Conservation (phyloP, 2,329 filamentous ascomycete genomes). For the Apiospora rasikravindrae region DNA sequence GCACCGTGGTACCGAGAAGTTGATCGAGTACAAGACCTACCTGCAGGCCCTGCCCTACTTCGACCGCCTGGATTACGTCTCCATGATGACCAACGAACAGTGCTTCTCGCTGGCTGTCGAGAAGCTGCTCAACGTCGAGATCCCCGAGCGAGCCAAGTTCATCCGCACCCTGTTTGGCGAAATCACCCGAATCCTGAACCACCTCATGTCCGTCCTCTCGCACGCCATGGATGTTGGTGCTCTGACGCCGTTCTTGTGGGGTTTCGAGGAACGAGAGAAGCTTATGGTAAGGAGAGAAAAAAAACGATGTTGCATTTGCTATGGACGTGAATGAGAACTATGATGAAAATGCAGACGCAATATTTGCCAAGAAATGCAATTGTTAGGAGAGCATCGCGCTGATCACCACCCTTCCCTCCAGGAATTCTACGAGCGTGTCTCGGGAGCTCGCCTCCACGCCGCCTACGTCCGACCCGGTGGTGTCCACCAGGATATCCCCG, state of each 20-base stretch:
- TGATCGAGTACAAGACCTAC: slow-evolving; percentile 99
- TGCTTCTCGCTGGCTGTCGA: slow-evolving; percentile 95
- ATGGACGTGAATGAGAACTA: slow-evolving; percentile 5
- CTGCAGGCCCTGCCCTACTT: slow-evolving; percentile 98
- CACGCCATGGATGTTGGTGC: slow-evolving; percentile 99
- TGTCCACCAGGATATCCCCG: slow-evolving; percentile 91
- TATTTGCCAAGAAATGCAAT: not conserved
- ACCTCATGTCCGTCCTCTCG: slow-evolving; percentile 95
- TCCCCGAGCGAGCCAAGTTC: slow-evolving; percentile 94
- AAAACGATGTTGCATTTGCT: not conserved
- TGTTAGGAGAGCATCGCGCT: not conserved
- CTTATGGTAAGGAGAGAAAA: slow-evolving; percentile 76
- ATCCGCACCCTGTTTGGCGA: slow-evolving; percentile 96
- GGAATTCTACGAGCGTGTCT: slow-evolving; percentile 99
- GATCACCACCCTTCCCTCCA: slow-evolving; percentile 43
- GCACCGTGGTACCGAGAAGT: slow-evolving; percentile 97
- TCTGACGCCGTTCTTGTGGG: slow-evolving; percentile 97
- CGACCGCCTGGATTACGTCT: slow-evolving; percentile 97
- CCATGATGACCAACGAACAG: slow-evolving; percentile 99
- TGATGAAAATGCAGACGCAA: slow-evolving; percentile 21
- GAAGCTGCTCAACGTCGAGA: slow-evolving; percentile 96
- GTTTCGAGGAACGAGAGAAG: slow-evolving; percentile 99
- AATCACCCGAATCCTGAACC: slow-evolving; percentile 92
- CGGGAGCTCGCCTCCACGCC: slow-evolving; percentile 93
- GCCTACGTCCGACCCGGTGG: slow-evolving; percentile 97